Base-by-base conservation (phyloP, 805 yeast genomes). In the Candida oleophila region DNA sequence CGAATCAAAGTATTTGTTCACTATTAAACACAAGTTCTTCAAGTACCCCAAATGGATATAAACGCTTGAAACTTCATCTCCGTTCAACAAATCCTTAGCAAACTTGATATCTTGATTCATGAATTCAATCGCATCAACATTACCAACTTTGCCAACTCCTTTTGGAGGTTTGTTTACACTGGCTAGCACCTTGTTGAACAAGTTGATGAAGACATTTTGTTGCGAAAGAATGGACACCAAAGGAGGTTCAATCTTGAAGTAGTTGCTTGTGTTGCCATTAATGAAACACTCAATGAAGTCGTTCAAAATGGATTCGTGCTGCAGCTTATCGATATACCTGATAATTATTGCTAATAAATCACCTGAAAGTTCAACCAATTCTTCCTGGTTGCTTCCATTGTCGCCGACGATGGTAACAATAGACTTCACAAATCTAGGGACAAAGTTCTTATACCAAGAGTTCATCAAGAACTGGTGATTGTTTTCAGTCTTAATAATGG, bases 21-120 rank as follows among this genome's bases (percentile, higher is more conserved):
- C 68, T 3, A 82, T 47, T 30, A 87, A 53, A 0, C 87, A 68
- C 4, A 84, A 49, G 12, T 76, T 60, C 47, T 87, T 80, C 35
- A 87, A 67, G 51, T 81, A 81, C 0, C 81, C 79, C n/a, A 81
- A 63, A 48, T 81, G 71, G 25, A 71, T 63, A 35, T 42, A 42
- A 3, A 28, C 19, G 7, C 9, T 11, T 3, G 22, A 30, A 12
- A 3, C 14, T 12, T 15, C 25, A 14, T 16, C 43, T 5, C 14
- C 19, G 12, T 28, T 20, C 5, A 25, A 21, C 12, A 21, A n/a
- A 15, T 16, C 22, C 21, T 16, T 36, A 4, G 54, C 44, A 5
- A 55, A 36, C 7, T 44, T 20, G 5, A 59, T 49, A 4, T 55
- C 28, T 12, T 37, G 19, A 2, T 44, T 25, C 12, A 56, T 22